Percentiles rank a stretch among this genome's conserved stretches.
Conservation (phyloP, 164 flowering plant species). For the Euptelea pleiosperma region DNA sequence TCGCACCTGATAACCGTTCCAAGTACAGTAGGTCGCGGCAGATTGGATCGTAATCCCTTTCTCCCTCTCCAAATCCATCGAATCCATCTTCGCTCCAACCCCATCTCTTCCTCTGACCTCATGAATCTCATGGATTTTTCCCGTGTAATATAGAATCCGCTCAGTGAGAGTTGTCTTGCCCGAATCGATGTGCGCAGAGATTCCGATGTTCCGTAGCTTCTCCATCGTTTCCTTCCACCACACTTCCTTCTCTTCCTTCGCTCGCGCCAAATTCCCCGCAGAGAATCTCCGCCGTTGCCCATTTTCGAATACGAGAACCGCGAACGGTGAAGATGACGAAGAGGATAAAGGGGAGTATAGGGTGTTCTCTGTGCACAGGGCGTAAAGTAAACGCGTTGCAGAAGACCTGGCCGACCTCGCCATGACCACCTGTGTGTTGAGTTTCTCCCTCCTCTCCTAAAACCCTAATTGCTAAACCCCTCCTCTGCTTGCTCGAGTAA, state of each 20-base stretch:
- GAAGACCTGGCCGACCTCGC: conserved; percentile 40
- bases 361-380: conserved; percentile 24
- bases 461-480: too few species aligned
- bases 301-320: conserved; percentile 36
- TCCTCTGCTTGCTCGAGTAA: too few species aligned
- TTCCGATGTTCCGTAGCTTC: conserved; percentile 83
- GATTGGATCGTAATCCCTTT: conserved; percentile 97
- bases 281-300: conserved; percentile 47
- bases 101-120: conserved; percentile 96
- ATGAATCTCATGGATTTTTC: conserved; percentile 92
- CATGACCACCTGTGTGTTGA: conserved; percentile 26
- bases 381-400: conserved; percentile 52
- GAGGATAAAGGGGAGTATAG: conserved; percentile 12
- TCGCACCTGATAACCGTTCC: conserved; percentile 85
- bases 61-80: conserved; percentile 98
- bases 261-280: conserved; percentile 48
- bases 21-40: conserved; percentile 95
- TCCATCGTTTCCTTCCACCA: conserved; percentile 88
- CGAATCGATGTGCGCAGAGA: conserved; percentile 95
- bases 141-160: conserved; percentile 80
- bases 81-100: conserved; percentile 98
- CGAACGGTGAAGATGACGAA: conserved; percentile 30
- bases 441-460: background rate
- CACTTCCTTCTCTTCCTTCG: conserved; percentile 61
- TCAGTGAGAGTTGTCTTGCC: conserved; percentile 97